These are phyloP conservation scores for Elsinoe arachidis DNA, from an alignment of 2,329 filamentous ascomycete species.

Conservation along the genomic window DNA sequence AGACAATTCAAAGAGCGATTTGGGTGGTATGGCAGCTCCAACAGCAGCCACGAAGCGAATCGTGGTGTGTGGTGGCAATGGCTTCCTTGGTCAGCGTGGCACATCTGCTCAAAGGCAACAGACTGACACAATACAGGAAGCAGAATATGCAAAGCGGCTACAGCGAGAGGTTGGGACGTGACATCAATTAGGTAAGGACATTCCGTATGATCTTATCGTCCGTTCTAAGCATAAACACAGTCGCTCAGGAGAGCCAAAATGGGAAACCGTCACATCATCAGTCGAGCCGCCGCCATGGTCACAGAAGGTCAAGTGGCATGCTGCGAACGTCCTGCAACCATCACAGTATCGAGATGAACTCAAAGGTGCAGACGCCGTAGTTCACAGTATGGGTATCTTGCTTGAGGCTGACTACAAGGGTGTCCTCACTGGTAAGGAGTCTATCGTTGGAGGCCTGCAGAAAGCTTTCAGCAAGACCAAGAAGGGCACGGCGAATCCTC, in stretches of 20 bases:
- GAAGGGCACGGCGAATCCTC: conserved; percentile 54
- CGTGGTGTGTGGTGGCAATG: conserved; percentile 87
- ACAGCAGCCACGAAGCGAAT: conserved; percentile 60
- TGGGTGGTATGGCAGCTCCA: conserved; percentile 35
- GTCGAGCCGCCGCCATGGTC: conserved; percentile 69
- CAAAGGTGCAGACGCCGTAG: conserved; percentile 69
- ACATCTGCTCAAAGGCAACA: background rate
- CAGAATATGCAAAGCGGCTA: conserved; percentile 84
- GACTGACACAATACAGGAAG: conserved; percentile 38
- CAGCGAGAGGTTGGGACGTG: conserved; percentile 80
- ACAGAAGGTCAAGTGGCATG: conserved; percentile 73
- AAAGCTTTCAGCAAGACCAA: conserved; percentile 67
- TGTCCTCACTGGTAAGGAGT: conserved; percentile 73
- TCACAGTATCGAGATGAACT: conserved; percentile 70
- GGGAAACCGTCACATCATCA: conserved; percentile 70
- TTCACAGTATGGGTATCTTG: conserved; percentile 93
- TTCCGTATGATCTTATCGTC: background rate
- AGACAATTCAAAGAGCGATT: background rate
- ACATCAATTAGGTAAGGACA: conserved; percentile 73
- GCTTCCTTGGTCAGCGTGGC: conserved; percentile 62
- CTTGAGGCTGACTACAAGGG: conserved; percentile 98
- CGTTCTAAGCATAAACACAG: conserved; percentile 37
- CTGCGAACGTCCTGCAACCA: conserved; percentile 78
- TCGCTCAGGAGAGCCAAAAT: conserved; percentile 81
- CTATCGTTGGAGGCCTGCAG: conserved; percentile 66